Evolutionary conservation across 2,329 filamentous ascomycete species (phyloP).

Genomic region (Alternaria sp.): DNA sequence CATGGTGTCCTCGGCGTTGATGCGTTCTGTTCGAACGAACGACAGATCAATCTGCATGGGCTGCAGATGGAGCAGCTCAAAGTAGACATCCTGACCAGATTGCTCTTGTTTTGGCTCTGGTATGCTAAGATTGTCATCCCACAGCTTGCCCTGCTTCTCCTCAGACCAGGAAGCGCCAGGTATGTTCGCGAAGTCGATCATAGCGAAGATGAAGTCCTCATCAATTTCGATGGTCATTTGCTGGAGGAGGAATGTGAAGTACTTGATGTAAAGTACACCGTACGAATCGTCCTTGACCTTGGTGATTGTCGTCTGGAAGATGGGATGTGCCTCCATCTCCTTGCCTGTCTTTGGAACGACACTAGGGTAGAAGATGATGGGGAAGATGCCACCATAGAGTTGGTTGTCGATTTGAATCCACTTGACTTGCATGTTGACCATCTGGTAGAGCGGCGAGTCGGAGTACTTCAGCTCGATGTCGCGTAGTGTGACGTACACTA

Average conservation of each 20-base stretch:
- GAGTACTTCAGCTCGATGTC: slow-evolving; percentile 91
- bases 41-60: slow-evolving; percentile 98
- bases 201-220: slow-evolving; percentile 96
- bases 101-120: slow-evolving; percentile 89
- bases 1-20: slow-evolving; percentile 95
- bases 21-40: slow-evolving; percentile 93
- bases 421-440: slow-evolving; percentile 87
- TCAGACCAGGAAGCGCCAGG: slow-evolving; percentile 89
- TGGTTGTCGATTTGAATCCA: slow-evolving; percentile 99
- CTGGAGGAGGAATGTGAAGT: slow-evolving; percentile 90
- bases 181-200: slow-evolving; percentile 93
- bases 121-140: slow-evolving; percentile 88
- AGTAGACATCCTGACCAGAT: slow-evolving; percentile 93
- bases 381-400: slow-evolving; percentile 97
- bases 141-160: slow-evolving; percentile 83
- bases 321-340: slow-evolving; percentile 95
- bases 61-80: slow-evolving; percentile 95
- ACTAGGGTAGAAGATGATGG: slow-evolving; percentile 94
- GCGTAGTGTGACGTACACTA: slow-evolving; percentile 92
- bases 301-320: slow-evolving; percentile 89
- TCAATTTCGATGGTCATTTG: slow-evolving; percentile 99
- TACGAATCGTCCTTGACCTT: slow-evolving; percentile 98
- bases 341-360: slow-evolving; percentile 97
- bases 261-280: slow-evolving; percentile 97
- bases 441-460: slow-evolving; percentile 94